Conservation (phyloP, 305 asterid genomes). For the Fraxinus latifolia region DNA sequence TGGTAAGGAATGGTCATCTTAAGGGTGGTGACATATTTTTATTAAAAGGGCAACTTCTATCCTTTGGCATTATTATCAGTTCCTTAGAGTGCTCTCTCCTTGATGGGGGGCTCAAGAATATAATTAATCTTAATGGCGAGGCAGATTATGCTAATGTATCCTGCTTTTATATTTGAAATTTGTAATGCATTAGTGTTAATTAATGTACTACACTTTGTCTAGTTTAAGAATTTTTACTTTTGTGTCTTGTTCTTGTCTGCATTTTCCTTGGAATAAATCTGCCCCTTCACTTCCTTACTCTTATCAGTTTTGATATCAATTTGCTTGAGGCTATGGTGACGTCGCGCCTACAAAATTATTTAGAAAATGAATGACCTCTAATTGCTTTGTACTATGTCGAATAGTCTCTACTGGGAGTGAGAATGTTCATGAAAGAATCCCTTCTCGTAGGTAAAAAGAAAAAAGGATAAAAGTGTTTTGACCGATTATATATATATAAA, state of each 20-base stretch:
- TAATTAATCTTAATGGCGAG: slow-evolving; percentile 31
- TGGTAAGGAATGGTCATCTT: slow-evolving; percentile 10
- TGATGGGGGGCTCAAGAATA: slow-evolving; percentile 15
- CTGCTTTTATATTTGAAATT: slow-evolving; percentile 4
- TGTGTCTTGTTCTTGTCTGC: not conserved
- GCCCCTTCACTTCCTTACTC: not conserved
- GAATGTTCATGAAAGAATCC: not conserved
- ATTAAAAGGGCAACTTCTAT: slow-evolving; percentile 62
- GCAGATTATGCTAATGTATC: slow-evolving; percentile 30
- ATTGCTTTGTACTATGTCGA: not conserved
- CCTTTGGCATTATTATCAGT: slow-evolving; percentile 61
- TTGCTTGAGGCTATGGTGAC: not conserved
- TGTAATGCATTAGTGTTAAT: slow-evolving; percentile 25
- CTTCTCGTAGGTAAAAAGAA: not conserved
- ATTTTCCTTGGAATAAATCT: not conserved
- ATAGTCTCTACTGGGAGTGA: not conserved
- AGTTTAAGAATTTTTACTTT: not conserved
- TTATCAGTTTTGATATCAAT: not conserved
- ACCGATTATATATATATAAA: not conserved
- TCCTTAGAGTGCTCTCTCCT: slow-evolving; percentile 7
- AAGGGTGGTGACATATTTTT: slow-evolving; percentile 23
- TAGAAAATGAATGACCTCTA: not conserved
- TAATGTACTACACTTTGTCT: slow-evolving; percentile 15
- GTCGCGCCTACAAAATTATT: not conserved
- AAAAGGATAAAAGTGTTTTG: not conserved